phyloP scores from a whole-genome alignment of 2,329 filamentous ascomycete species.

The Aureobasidium vineae region DNA sequence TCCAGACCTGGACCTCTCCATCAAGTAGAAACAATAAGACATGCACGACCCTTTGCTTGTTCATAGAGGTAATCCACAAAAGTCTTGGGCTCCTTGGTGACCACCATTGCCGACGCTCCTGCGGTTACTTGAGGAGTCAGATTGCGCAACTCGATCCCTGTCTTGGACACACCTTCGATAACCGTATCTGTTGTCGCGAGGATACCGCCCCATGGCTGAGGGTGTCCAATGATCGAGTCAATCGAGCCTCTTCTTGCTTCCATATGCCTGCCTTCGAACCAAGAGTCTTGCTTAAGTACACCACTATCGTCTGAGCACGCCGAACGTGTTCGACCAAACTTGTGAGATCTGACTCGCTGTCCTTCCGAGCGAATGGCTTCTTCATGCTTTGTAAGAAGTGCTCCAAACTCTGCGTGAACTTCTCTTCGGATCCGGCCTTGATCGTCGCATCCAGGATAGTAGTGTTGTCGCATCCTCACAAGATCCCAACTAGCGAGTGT shows the following conservation, averaged over 20 bases:
- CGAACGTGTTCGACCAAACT: constrained; percentile 24
- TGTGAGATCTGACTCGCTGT: constrained; percentile 24
- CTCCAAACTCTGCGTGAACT: constrained; percentile 49
- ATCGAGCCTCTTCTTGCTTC: constrained; percentile 8
- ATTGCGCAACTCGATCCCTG: constrained; percentile 34
- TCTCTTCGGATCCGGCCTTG: constrained; percentile 46
- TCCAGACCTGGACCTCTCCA: background rate
- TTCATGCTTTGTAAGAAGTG: constrained; percentile 38
- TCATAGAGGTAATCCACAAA: constrained; percentile 41
- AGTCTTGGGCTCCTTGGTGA: constrained; percentile 44
- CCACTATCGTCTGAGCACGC: constrained; percentile 24
- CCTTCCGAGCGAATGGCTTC: constrained; percentile 20
- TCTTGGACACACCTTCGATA: constrained; percentile 31
- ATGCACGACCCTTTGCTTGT: constrained; percentile 27
- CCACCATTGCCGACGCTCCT: constrained; percentile 31
- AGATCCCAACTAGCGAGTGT: constrained; percentile 36
- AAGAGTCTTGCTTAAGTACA: constrained; percentile 32
- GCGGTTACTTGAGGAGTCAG: constrained; percentile 28
- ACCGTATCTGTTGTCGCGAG: constrained; percentile 41
- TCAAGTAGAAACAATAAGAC: background rate
- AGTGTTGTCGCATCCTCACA: constrained; percentile 46
- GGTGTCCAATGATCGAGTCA: constrained; percentile 9
- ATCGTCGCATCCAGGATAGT: constrained; percentile 47
- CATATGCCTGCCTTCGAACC: constrained; percentile 28
- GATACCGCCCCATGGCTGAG: constrained; percentile 39